Conservation (phyloP, 2,329 filamentous ascomycete genomes). For the Fusarium metavorans region DNA sequence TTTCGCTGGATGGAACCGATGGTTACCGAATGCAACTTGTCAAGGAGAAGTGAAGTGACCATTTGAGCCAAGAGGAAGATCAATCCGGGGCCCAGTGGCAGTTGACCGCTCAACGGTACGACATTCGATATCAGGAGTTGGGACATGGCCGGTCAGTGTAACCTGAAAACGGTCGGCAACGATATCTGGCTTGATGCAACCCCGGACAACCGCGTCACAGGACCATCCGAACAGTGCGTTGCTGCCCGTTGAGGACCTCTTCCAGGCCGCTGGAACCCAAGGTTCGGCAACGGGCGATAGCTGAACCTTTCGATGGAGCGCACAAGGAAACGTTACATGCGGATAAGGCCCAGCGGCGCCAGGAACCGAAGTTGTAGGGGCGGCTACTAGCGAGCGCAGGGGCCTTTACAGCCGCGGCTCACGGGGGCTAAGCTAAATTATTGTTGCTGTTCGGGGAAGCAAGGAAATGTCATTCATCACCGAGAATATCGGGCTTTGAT, state of each 20-base stretch:
- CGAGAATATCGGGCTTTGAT: constrained; percentile 16
- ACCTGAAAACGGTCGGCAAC: neutral
- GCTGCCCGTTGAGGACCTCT: neutral
- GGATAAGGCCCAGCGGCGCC: constrained; percentile 11
- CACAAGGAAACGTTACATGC: constrained; percentile 38
- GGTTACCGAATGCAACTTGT: constrained; percentile 5
- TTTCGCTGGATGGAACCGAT: neutral
- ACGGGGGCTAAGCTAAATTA: constrained; percentile 17
- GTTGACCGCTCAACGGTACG: neutral
- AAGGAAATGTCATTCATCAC: constrained; percentile 3
- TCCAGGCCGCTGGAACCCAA: neutral
- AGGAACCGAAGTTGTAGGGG: neutral
- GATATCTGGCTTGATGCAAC: neutral
- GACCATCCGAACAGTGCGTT: neutral
- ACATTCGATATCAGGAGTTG: neutral
- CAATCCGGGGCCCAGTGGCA: neutral
- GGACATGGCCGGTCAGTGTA: neutral
- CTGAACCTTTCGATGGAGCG: constrained; percentile 16
- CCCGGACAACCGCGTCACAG: neutral
- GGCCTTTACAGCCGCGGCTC: constrained; percentile 1
- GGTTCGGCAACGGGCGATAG: neutral
- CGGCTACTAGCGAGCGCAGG: constrained; percentile 1
- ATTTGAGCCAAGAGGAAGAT: neutral
- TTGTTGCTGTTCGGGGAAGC: neutral
- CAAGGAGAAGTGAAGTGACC: neutral